Evolutionary conservation across 2,329 filamentous ascomycete species (phyloP).

Genomic region (Fusarium sp.): DNA sequence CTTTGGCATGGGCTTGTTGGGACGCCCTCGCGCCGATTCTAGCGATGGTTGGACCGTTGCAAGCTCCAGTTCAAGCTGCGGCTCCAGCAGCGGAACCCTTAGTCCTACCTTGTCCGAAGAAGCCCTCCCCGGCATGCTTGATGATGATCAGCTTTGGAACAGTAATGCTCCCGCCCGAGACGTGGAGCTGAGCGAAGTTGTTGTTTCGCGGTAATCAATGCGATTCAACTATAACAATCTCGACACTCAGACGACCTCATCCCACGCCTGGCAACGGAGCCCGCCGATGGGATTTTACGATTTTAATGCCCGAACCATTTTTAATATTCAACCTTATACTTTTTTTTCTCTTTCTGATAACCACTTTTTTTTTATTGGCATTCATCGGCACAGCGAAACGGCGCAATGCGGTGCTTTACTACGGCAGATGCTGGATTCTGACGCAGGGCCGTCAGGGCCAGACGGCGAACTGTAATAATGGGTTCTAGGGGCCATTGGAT

Average conservation of each 20-base stretch:
- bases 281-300: constrained; percentile 39
- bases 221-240: constrained; percentile 5
- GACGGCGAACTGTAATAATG: constrained; percentile 45
- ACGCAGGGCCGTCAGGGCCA: constrained; percentile 45
- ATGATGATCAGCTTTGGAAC: constrained; percentile 49
- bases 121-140: constrained; percentile 49
- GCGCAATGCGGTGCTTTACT: constrained; percentile 51
- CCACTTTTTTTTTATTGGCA: constrained; percentile 50
- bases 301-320: constrained; percentile 47
- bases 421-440: constrained; percentile 42
- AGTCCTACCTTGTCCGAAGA: constrained; percentile 62
- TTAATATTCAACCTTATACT: constrained; percentile 49
- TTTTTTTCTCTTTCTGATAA: constrained; percentile 36
- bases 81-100: constrained; percentile 61
- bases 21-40: constrained; percentile 60
- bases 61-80: constrained; percentile 78
- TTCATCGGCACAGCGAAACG: constrained; percentile 56
- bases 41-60: constrained; percentile 93
- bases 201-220: constrained; percentile 53
- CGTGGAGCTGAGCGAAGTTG: constrained; percentile 60
- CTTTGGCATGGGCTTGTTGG: constrained; percentile 60
- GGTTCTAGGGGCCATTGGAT: constrained; percentile 33
- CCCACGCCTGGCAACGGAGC: constrained; percentile 20
- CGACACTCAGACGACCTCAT: constrained; percentile 24
- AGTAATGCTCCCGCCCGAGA: constrained; percentile 50